Percentiles rank a stretch among this genome's conserved stretches.
These are phyloP conservation scores for Elaeis oleifera DNA, from an alignment of 202 grass and related monocot species.

Conservation along the genomic window DNA sequence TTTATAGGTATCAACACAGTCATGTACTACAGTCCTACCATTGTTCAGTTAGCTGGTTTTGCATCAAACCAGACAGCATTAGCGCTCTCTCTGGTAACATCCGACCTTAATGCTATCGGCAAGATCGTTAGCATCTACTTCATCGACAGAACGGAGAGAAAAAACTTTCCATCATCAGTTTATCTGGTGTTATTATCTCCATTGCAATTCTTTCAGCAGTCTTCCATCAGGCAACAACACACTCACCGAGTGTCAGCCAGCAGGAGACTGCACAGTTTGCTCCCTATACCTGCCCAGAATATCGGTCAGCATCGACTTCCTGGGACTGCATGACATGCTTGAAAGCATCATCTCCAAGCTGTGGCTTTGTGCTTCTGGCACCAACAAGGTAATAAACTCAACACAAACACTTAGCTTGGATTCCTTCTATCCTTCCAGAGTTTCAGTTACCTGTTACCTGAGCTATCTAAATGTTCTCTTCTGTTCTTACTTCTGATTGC, in stretches of 20 bases:
- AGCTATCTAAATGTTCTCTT: neutral
- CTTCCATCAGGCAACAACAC: constrained; percentile 51
- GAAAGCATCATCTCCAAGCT: constrained; percentile 27
- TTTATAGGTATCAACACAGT: constrained; percentile 90
- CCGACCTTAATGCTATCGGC: constrained; percentile 60
- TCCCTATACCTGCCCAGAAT: constrained; percentile 32
- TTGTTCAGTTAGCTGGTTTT: constrained; percentile 77
- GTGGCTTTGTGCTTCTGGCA: constrained; percentile 44
- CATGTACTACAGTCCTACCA: constrained; percentile 91
- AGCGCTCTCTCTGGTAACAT: constrained; percentile 54
- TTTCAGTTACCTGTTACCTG: neutral
- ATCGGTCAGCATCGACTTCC: neutral
- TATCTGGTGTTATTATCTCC: constrained; percentile 58
- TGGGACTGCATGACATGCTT: constrained; percentile 66
- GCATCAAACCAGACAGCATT: constrained; percentile 78
- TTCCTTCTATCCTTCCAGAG: neutral
- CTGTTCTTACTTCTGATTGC: neutral
- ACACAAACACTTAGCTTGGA: no score
- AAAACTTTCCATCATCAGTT: constrained; percentile 52
- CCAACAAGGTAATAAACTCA: constrained; percentile 10
- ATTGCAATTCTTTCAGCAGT: constrained; percentile 55
- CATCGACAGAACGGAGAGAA: constrained; percentile 54
- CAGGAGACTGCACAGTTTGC: constrained; percentile 25
- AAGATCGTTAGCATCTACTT: constrained; percentile 76
- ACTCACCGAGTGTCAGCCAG: constrained; percentile 34